These are phyloP conservation scores for Proliferodiscus dingleyae DNA, from an alignment of 2,329 filamentous ascomycete genomes.

Conservation along the genomic window DNA sequence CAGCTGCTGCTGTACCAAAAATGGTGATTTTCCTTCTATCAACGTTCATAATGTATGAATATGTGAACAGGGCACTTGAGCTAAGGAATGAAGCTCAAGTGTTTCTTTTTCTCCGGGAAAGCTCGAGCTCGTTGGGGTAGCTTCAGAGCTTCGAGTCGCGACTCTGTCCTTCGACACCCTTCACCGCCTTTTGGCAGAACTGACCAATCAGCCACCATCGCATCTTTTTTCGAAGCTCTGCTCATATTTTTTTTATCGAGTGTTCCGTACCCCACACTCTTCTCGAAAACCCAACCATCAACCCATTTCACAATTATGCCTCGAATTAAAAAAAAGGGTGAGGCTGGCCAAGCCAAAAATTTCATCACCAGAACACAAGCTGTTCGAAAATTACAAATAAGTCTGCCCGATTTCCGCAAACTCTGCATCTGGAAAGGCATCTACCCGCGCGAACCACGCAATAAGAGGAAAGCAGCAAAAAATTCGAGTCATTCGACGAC, in stretches of 20 bases:
- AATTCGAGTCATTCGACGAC: constrained; percentile 86
- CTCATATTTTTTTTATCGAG: constrained; percentile 34
- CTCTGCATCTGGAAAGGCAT: constrained; percentile 99
- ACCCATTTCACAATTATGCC: constrained; percentile 47
- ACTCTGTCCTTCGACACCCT: background rate
- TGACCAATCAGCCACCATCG: constrained; percentile 6
- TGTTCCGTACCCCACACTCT: constrained; percentile 25
- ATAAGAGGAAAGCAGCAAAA: constrained; percentile 94
- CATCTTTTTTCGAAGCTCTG: background rate
- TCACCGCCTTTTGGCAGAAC: constrained; percentile 9
- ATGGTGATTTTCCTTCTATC: constrained; percentile 60
- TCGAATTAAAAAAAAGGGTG: constrained; percentile 85
- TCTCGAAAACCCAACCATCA: constrained; percentile 16
- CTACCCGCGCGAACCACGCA: constrained; percentile 93
- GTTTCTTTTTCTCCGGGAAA: background rate
- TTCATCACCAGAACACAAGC: constrained; percentile 97
- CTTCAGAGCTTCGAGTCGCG: background rate
- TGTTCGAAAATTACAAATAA: constrained; percentile 96
- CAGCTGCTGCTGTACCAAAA: constrained; percentile 68
- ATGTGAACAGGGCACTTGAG: constrained; percentile 8
- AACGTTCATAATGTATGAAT: constrained; percentile 49
- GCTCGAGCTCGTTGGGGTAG: background rate
- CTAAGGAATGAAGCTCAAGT: constrained; percentile 22
- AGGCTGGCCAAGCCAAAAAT: constrained; percentile 89
- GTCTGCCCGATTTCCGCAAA: constrained; percentile 92